Evolutionary conservation across 148 eudicot species (phyloP).

Genomic region (Fagopyrum homotropicum): DNA sequence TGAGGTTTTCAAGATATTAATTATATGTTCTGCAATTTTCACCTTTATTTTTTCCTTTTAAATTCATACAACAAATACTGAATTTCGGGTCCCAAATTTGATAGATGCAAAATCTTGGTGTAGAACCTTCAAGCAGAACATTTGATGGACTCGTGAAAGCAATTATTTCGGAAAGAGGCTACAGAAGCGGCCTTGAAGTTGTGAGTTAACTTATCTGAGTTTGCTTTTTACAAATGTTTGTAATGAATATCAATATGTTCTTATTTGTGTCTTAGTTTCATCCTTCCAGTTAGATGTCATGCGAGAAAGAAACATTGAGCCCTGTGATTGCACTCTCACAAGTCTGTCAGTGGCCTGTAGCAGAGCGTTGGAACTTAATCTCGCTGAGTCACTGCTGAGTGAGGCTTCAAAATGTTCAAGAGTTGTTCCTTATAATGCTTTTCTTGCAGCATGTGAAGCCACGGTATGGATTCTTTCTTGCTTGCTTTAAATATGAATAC

Average conservation of each 20-base stretch:
- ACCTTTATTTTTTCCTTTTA: background rate
- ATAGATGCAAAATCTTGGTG: constrained; percentile 84
- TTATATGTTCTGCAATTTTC: background rate
- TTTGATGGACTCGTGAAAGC: constrained; percentile 68
- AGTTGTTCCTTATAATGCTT: constrained; percentile 50
- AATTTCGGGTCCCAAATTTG: constrained; percentile 18
- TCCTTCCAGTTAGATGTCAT: constrained; percentile 56
- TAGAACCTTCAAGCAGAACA: constrained; percentile 54
- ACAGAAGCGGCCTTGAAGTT: constrained; percentile 40
- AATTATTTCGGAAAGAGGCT: constrained; percentile 35
- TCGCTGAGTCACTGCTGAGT: constrained; percentile 61
- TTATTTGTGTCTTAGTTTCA: constrained; percentile 13
- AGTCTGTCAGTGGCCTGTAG: constrained; percentile 53
- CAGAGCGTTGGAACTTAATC: constrained; percentile 52
- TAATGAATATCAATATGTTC: background rate
- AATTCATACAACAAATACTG: constrained; percentile 18
- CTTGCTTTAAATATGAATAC: background rate
- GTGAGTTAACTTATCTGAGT: constrained; percentile 33
- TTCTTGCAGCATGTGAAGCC: constrained; percentile 59
- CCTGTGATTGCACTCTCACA: constrained; percentile 62
- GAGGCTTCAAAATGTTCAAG: constrained; percentile 30
- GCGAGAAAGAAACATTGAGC: constrained; percentile 54
- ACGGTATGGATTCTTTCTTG: constrained; percentile 34
- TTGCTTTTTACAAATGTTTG: constrained; percentile 9
- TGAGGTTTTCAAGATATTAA: background rate